Base-by-base conservation (phyloP, 2,329 filamentous ascomycete species). In the Xylariaceae sp. region DNA sequence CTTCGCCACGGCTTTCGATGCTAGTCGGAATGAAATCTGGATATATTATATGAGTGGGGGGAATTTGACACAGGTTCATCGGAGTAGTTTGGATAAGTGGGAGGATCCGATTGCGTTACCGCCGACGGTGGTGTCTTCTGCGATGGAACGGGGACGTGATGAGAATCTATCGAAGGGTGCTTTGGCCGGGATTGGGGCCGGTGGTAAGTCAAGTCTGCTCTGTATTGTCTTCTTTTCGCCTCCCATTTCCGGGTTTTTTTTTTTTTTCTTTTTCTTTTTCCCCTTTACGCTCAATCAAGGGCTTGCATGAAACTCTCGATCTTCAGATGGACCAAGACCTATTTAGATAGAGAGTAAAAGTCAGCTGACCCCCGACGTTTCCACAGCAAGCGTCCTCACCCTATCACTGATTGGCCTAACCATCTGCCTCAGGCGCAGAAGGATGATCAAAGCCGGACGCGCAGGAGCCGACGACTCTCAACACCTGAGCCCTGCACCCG, bases 11-110 rank as follows among this genome's bases (percentile, higher is more conserved):
- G 57, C 66, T 3, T 67, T 55, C 47, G 62, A 68, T 37, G 57
- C 60, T 35, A 46, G 47, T 2, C 58, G 30, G 12, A 64, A 60
- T 47, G 48, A 60, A 43, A 58, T 67, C 5, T 67, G 68, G 59
- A 55, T 72, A 26, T 72, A 67, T 61, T 72, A 72, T 59, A 55
- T 60, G 31, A 66, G 66, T 46, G 34, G 48, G 3, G 52, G 52
- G 31, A 61, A 51, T 40, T 51, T 72, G 53, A 63, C 59, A 35
- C 67, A 72, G 53, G 45, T 70, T 27, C 60, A 64, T 50, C 64
- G 50, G 26, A 40, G 50, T 6, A 50, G 63, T 29, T 40, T 60
- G 44, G 57, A 57, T 26, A 57, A 51, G 11, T 73, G 70, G 70
- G 57, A 64, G 29, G 45, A 55, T 3, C 65, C 65, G 49, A 39